phyloP scores from a whole-genome alignment of 2,329 filamentous ascomycete genomes.

The Bipolaris bicolor region DNA sequence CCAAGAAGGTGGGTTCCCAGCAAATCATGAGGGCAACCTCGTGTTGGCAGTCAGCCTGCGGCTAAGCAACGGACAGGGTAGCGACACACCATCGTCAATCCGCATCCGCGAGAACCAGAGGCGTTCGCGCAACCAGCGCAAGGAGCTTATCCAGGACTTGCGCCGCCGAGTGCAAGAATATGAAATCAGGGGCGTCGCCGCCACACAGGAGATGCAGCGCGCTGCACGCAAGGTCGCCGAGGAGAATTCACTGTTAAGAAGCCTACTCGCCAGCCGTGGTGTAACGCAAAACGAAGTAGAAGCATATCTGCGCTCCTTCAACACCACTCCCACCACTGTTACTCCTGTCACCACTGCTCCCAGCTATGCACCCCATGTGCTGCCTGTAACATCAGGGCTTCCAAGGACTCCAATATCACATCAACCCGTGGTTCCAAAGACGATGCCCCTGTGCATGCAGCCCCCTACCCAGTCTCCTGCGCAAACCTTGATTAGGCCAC shows the following conservation, averaged over 20 bases:
- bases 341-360: neutral
- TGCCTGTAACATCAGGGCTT: neutral
- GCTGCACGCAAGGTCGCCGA: conserved; percentile 70
- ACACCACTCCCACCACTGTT: neutral
- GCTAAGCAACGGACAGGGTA: conserved; percentile 12
- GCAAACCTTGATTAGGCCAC: neutral
- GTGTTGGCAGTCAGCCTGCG: neutral
- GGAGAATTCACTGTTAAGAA: conserved; percentile 69
- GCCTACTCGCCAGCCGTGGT: conserved; percentile 55
- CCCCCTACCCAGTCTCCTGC: neutral
- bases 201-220: conserved; percentile 70
- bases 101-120: conserved; percentile 78
- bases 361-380: neutral
- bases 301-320: conserved; percentile 23
- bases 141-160: conserved; percentile 72
- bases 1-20: conserved; percentile 6
- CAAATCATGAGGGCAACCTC: neutral
- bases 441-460: neutral
- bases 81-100: conserved; percentile 38
- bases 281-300: conserved; percentile 30
- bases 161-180: conserved; percentile 67
- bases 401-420: neutral
- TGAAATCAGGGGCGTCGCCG: conserved; percentile 68
- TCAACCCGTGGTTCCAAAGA: neutral
- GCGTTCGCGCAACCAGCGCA: conserved; percentile 71